phyloP scores from a whole-genome alignment of 2,329 filamentous ascomycete genomes.

The Grosmannia serpens region DNA sequence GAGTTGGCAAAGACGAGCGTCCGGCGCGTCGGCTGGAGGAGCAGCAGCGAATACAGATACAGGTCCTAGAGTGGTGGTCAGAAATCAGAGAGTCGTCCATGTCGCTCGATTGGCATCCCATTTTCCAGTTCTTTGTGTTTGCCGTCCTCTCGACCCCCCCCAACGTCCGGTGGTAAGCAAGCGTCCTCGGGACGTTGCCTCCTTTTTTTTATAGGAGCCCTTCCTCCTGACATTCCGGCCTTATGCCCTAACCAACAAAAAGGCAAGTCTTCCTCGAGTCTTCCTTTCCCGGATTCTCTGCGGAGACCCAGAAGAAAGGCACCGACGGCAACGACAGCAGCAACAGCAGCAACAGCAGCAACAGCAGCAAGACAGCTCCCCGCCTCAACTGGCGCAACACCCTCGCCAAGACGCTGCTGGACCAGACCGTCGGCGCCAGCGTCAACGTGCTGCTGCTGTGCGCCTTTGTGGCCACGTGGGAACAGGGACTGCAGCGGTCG shows the following conservation, averaged over 20 bases:
- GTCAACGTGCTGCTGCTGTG: constrained; percentile 57
- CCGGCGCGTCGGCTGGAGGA: constrained; percentile 69
- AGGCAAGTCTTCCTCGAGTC: constrained; percentile 69
- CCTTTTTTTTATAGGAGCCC: not conserved
- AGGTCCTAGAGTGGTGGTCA: constrained; percentile 55
- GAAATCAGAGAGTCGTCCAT: constrained; percentile 54
- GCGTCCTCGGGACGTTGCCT: not conserved
- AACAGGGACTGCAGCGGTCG: not conserved
- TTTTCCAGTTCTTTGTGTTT: constrained; percentile 70
- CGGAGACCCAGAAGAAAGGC: constrained; percentile 16
- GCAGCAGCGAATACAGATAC: constrained; percentile 77
- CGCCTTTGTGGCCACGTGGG: constrained; percentile 34
- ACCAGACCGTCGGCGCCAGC: constrained; percentile 55
- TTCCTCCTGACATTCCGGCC: too few relatives aligned
- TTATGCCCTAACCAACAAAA: not conserved
- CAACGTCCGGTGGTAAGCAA: constrained; percentile 65
- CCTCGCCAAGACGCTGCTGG: constrained; percentile 52
- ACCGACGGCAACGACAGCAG: constrained; percentile 10
- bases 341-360: too few relatives aligned
- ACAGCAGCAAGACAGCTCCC: not conserved
- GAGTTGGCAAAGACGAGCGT: constrained; percentile 93
- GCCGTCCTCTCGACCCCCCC: constrained; percentile 63
- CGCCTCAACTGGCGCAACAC: constrained; percentile 49
- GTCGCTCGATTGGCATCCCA: constrained; percentile 50
- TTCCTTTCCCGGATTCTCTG: constrained; percentile 51